These are phyloP conservation scores for Cucurbita argyrosperma DNA, from an alignment of 306 rosid genomes.

Conservation along the genomic window DNA sequence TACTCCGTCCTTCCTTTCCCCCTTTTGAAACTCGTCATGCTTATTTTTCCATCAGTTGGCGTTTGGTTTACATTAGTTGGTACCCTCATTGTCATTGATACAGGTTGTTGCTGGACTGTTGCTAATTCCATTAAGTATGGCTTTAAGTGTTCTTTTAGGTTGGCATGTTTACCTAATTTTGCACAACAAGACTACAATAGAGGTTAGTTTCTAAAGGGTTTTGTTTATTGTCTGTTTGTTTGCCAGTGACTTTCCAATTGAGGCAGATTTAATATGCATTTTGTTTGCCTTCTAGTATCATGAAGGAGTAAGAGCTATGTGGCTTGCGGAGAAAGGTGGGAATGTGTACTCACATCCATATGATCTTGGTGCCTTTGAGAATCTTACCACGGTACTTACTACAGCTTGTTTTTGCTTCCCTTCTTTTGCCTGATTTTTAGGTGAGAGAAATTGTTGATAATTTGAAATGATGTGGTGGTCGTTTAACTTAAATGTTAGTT, in stretches of 20 bases:
- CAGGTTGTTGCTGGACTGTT: slow-evolving; percentile 77
- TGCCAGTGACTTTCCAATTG: background rate
- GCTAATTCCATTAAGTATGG: slow-evolving; percentile 54
- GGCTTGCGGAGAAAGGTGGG: slow-evolving; percentile 97
- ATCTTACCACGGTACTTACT: slow-evolving; percentile 53
- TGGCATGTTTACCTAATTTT: slow-evolving; percentile 81
- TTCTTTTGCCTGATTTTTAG: background rate
- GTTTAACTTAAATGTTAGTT: background rate
- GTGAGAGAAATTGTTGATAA: background rate
- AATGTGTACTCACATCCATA: slow-evolving; percentile 76
- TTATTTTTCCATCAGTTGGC: background rate
- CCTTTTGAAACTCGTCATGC: background rate
- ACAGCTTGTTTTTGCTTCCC: background rate
- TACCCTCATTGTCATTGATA: slow-evolving; percentile 20
- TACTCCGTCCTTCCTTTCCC: background rate
- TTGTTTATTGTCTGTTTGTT: background rate
- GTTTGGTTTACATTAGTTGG: background rate
- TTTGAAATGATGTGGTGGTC: background rate
- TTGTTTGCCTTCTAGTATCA: slow-evolving; percentile 44
- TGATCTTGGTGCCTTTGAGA: slow-evolving; percentile 83
- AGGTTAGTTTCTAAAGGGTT: slow-evolving; percentile 30
- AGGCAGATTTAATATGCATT: slow-evolving; percentile 1
- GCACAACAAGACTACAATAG: slow-evolving; percentile 92
- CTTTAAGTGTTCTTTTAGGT: slow-evolving; percentile 65
- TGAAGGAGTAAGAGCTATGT: slow-evolving; percentile 94